Conservation (phyloP, 208 protist genomes). For the Trypanosomatidae sp. region DNA sequence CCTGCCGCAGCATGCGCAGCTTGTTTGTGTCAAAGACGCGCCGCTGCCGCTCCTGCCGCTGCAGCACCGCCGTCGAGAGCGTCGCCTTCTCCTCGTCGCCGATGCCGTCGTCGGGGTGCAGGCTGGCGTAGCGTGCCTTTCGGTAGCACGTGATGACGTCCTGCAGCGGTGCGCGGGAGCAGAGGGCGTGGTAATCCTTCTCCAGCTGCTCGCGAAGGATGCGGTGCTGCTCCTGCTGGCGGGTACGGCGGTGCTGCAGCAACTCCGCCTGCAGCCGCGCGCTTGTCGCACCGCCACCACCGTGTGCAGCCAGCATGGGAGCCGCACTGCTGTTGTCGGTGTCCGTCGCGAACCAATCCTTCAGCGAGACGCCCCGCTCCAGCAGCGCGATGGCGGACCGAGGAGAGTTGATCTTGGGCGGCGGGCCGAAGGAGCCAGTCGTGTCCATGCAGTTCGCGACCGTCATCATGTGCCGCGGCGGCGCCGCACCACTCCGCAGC, state of each 20-base stretch:
- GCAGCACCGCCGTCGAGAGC: slow-evolving; percentile 48
- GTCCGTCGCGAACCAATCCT: too few relatives aligned
- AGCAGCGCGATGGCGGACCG: slow-evolving; percentile 77
- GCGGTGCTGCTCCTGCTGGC: slow-evolving; percentile 15
- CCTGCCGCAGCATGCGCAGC: slow-evolving; percentile 49
- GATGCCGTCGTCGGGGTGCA: slow-evolving; percentile 1
- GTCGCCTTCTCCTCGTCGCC: slow-evolving; percentile 3
- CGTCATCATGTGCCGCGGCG: slow-evolving; percentile 29
- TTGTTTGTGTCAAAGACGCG: slow-evolving; percentile 54
- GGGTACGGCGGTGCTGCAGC: slow-evolving; percentile 37
- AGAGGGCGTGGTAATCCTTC: slow-evolving; percentile 56
- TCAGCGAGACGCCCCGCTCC: slow-evolving; percentile 56
- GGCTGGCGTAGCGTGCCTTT: slow-evolving; percentile 6
- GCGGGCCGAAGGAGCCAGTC: not conserved
- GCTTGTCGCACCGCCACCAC: not conserved
- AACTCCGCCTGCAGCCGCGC: slow-evolving; percentile 21
- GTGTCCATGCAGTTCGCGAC: slow-evolving; percentile 12
- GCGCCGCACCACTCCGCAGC: slow-evolving; percentile 35
- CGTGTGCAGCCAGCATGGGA: not conserved
- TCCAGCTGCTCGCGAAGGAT: too few relatives aligned
- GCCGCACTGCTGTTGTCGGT: not conserved
- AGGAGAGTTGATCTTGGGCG: slow-evolving; percentile 63
- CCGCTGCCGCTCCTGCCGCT: slow-evolving; percentile 54
- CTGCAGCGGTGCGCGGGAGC: slow-evolving; percentile 33
- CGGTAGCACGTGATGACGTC: slow-evolving; percentile 46